Conservation (phyloP, 805 yeast genomes). For the Yarrowia divulgata region DNA sequence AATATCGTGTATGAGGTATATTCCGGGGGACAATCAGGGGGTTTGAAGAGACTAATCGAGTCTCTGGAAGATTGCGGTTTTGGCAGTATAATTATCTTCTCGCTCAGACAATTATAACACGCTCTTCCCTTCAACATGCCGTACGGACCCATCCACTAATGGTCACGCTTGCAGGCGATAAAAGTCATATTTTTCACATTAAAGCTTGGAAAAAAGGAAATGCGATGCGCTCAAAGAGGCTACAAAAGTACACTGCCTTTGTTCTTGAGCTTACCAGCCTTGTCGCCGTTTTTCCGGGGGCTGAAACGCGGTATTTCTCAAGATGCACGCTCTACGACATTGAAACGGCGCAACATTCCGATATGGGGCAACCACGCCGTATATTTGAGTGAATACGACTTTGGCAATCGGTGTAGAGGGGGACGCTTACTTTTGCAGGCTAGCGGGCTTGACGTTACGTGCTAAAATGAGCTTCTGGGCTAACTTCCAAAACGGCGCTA, state of each 20-base stretch:
- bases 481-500: neutral
- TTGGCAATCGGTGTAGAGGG: neutral
- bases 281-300: neutral
- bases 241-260: too few relatives aligned
- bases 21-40: neutral
- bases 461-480: neutral
- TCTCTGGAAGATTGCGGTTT: neutral
- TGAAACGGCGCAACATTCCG: too few relatives aligned
- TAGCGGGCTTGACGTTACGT: neutral
- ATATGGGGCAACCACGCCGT: neutral
- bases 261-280: neutral
- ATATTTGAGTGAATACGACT: neutral
- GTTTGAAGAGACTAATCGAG: neutral
- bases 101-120: too few relatives aligned
- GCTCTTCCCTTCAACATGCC: too few relatives aligned
- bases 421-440: neutral
- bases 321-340: too few relatives aligned
- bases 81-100: too few relatives aligned
- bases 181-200: conserved; percentile 3
- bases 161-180: conserved; percentile 1
- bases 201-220: neutral
- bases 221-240: conserved; percentile 1
- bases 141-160: too few relatives aligned
- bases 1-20: neutral
- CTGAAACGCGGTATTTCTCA: too few relatives aligned